Evolutionary conservation across 805 yeast genomes (phyloP), one percentile per base, ranked within the genome.

Genomic region (Candida succiphila): DNA sequence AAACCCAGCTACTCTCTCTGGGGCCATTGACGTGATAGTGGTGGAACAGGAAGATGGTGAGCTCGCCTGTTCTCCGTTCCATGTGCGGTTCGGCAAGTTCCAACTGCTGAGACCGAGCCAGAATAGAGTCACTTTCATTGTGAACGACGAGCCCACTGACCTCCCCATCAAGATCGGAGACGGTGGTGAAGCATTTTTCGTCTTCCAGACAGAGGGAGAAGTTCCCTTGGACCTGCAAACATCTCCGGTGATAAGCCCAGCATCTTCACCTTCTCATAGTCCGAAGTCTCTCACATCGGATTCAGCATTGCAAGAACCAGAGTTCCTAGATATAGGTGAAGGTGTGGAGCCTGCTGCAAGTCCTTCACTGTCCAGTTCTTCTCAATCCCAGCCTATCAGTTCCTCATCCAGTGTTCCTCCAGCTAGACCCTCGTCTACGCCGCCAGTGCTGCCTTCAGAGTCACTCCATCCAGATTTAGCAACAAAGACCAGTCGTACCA

Each of bases 161-260:
- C 61, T 89, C 31, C 96, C 95, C 7, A 92, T 92, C 97, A 92
- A 92, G 55, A 63, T 92, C 29, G 95, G 96, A 13, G 98, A 92
- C 39, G 95, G 94, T 7, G 98, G 98, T 12, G 98, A 92, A 56
- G 98, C 97, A 0, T 87, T 87, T 53, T 92, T 92, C 51, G 97
- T 92, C 27, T 89, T 92, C 60, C 95, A 87, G 49, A 82, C 96
- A 1, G 72, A 69, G 28, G 68, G 68, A 29, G 70, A 72, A 38
- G 78, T 92, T 17, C 95, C 96, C 1, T 65, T 68, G 35, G 81
- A 81, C 37, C 67, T 86, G 42, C 72, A 86, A 43, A 84, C 96
- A 0, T 84, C 95, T 0, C 96, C 96, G 0, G 92, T 87, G 20
- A 59, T 81, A 22, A 73, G 82, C 36, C 78, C 84, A 1, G 59